A percentile compares a stretch with the other conserved stretches of the same genome.
These are phyloP conservation scores for Melaleuca alternifolia DNA, from an alignment of 345 rosid genomes.

Conservation along the genomic window DNA sequence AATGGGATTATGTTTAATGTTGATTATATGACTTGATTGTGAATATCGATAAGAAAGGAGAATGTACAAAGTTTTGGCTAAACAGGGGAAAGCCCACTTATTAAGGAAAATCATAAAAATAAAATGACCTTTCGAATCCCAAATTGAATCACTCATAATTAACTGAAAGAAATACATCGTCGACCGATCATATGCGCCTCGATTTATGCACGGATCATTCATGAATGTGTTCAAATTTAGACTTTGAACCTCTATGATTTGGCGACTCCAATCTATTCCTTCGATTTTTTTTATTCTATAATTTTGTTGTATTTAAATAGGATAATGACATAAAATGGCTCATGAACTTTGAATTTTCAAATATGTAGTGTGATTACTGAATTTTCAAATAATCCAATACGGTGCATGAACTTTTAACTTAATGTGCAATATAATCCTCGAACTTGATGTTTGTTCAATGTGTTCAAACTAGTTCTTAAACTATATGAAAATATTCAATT, in stretches of 20 bases:
- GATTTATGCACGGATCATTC: no score
- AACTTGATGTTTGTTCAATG: no score
- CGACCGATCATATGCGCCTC: background rate
- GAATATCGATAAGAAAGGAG: background rate
- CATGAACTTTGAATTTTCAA: no score
- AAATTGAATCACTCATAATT: background rate
- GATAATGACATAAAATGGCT: no score
- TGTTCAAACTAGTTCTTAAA: no score
- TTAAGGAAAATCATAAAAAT: background rate
- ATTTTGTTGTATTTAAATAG: background rate
- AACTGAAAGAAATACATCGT: fast-evolving
- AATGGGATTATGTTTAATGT: background rate
- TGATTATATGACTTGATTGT: background rate
- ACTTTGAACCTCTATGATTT: background rate
- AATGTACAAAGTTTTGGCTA: background rate
- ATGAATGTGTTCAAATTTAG: background rate
- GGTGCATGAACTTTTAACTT: no score
- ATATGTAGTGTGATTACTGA: no score
- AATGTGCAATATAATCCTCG: no score
- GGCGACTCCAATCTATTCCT: background rate
- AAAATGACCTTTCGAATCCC: background rate
- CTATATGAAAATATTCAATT: no score
- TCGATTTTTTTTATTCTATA: no score
- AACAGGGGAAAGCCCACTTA: background rate
- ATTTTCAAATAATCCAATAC: no score